Evolutionary conservation across 2,329 filamentous ascomycete species (phyloP), one percentile per base, ranked within the genome.

Genomic region (Colletotrichum karsti): DNA sequence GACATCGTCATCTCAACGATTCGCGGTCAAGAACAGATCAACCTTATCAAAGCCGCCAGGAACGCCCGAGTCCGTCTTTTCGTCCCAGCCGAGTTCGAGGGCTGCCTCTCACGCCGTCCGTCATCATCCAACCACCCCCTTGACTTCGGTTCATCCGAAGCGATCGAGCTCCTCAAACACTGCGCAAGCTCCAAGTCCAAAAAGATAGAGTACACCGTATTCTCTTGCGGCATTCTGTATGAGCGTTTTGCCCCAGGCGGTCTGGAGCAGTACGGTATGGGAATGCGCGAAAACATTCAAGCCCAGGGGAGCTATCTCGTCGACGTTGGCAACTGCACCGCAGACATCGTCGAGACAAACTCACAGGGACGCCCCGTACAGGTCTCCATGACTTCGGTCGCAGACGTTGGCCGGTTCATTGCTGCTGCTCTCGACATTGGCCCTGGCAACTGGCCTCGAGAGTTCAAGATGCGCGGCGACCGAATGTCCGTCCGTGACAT

Each of bases 1-100:
- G 91, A 94, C 77, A 86, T 93, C 10, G 87, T 94, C 72, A 92
- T 94, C 63, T 94, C 92, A 1, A 94, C 92, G 1, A 88, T 94
- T 54, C 87, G 87, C 2, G 91, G 91, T 4, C 80, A 79, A 18
- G 83, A 90, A 30, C 92, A 94, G 75, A 83, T 93, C 48, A 88
- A 88, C 69, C 85, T 94, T 33, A 93, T 94, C 76, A 88, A 92
- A 72, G 92, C 92, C 2, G 91, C 92, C 1, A 87, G 90, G 15
- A 81, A 84, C 56, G 88, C 86, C 18, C 84, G 87, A 18, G 92
- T 94, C 2, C 85, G 87, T 15, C 85, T 88, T 37, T 94, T 94
- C 74, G 89, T 93, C 4, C 92, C 92, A 1, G 91, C 92, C 7
- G 92, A 94, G 73, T 94, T 94, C 72, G 91, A 93, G 79, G 92